Base-by-base conservation (phyloP, 176 grass and related monocot species). In the Aegilops sharonensis region DNA sequence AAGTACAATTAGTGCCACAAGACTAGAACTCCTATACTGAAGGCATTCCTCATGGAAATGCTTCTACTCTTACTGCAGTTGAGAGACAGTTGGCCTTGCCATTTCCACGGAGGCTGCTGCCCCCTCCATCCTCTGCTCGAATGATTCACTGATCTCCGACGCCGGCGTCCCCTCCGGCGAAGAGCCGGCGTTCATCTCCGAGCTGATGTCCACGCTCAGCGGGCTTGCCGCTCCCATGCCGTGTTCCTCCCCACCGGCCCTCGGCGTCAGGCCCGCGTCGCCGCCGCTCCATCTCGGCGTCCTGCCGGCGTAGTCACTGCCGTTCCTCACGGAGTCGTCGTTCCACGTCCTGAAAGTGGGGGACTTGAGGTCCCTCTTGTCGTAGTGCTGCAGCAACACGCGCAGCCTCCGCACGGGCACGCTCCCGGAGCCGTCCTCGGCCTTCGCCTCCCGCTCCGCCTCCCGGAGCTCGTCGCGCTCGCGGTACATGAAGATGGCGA, bases 401-500 rank as follows among this genome's bases (percentile, higher is more conserved):
- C 67, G 66, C 34, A 90, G 27, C 71, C 87, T 84, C 47, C 72
- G 79, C 76, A 78, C 43, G 0, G 82, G 57, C 70, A 79, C 47
- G 29, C 54, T 86, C 20, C 72, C 24, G 60, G 84, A 30, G 34
- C 68, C 35, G 35, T n/a, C 77, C 27, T 57, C 81, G 21, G 9
- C 63, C 4, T 21, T n/a, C 3, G n/a, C 61, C 34, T 21, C 23
- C 2, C 64, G 27, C 60, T 67, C 83, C 2, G 34, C 77, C 12
- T 35, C 34, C n/a, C 37, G 77, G 18, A 97, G 82, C 61, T 77
- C 85, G 30, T 87, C 59, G 3, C 87, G 61, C 66, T 98, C 89
- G 23, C 74, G 77, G 83, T 90, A 92, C 39, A 89, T 13, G 76
- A 98, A 98, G 9, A 27, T 87, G 64, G 31, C 66, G 42, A 91